phyloP scores from a whole-genome alignment of 2,329 filamentous ascomycete genomes.

The Colletotrichum australisinense region DNA sequence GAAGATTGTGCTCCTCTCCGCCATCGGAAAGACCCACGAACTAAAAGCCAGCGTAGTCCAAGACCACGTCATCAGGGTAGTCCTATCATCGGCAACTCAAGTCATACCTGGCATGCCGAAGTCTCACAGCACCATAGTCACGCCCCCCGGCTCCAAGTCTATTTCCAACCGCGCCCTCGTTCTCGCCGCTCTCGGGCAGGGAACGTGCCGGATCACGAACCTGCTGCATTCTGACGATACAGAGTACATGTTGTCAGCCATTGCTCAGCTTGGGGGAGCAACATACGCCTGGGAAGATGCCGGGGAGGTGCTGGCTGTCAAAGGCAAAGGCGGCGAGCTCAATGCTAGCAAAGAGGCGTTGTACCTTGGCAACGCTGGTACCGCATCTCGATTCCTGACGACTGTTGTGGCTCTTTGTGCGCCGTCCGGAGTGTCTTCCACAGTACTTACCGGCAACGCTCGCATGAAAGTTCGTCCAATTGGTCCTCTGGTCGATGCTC shows the following conservation, averaged over 20 bases:
- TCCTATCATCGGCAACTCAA: constrained; percentile 82
- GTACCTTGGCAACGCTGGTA: constrained; percentile 96
- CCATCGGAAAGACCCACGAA: constrained; percentile 90
- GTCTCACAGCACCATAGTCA: constrained; percentile 77
- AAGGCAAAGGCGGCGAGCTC: constrained; percentile 89
- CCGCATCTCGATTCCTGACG: constrained; percentile 93
- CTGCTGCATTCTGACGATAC: constrained; percentile 96
- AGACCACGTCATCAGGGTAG: constrained; percentile 83
- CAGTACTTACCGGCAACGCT: constrained; percentile 90
- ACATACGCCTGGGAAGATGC: constrained; percentile 94
- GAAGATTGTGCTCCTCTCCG: constrained; percentile 92
- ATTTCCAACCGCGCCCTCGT: constrained; percentile 96
- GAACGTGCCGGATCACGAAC: constrained; percentile 89
- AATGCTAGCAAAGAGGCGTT: constrained; percentile 80
- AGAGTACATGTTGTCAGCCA: constrained; percentile 96
- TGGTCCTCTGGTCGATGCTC: constrained; percentile 89
- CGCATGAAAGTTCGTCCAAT: constrained; percentile 98
- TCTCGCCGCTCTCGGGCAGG: constrained; percentile 89
- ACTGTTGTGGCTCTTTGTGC: constrained; percentile 88
- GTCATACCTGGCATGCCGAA: constrained; percentile 79
- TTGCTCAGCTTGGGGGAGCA: constrained; percentile 84
- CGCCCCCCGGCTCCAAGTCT: constrained; percentile 95
- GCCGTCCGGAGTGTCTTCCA: constrained; percentile 72
- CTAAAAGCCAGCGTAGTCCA: constrained; percentile 89
- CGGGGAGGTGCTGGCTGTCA: constrained; percentile 89